A percentile compares a stretch with the other conserved stretches of the same genome.
These are phyloP conservation scores for Castanea mollissima DNA, from an alignment of 306 rosid species.

Conservation along the genomic window DNA sequence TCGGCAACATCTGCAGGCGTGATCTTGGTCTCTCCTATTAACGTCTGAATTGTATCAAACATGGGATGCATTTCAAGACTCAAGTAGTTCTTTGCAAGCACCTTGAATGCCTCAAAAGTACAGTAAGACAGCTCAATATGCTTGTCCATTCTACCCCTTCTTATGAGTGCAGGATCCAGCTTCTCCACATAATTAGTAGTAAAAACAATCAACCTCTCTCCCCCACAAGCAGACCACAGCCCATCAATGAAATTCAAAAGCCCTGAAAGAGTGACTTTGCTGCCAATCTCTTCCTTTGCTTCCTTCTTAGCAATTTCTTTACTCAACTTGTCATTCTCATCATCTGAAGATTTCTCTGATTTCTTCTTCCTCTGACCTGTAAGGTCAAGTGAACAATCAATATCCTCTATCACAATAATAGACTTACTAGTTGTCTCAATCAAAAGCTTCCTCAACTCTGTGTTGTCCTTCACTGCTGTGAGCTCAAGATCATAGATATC, in stretches of 20 bases:
- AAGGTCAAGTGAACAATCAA: constrained; percentile 88
- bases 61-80: constrained; percentile 46
- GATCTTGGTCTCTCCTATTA: constrained; percentile 46
- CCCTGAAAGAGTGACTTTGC: constrained; percentile 89
- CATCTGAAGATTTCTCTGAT: constrained; percentile 39
- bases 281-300: constrained; percentile 50
- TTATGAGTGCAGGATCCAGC: constrained; percentile 82
- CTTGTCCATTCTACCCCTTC: constrained; percentile 90
- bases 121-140: constrained; percentile 79
- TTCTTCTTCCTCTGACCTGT: constrained; percentile 90
- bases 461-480: constrained; percentile 87
- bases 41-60: constrained; percentile 49
- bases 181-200: constrained; percentile 84
- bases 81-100: constrained; percentile 73
- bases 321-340: constrained; percentile 37
- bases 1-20: constrained; percentile 92
- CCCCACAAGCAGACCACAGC: constrained; percentile 80
- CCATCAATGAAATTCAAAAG: constrained; percentile 87
- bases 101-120: constrained; percentile 64
- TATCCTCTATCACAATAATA: constrained; percentile 83
- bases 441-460: constrained; percentile 79
- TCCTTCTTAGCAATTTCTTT: constrained; percentile 48
- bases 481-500: constrained; percentile 88
- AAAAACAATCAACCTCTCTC: constrained; percentile 78
- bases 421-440: constrained; percentile 86